These are phyloP conservation scores for Tympanopsis confertula DNA, from an alignment of 2,329 filamentous ascomycete genomes.

Conservation along the genomic window DNA sequence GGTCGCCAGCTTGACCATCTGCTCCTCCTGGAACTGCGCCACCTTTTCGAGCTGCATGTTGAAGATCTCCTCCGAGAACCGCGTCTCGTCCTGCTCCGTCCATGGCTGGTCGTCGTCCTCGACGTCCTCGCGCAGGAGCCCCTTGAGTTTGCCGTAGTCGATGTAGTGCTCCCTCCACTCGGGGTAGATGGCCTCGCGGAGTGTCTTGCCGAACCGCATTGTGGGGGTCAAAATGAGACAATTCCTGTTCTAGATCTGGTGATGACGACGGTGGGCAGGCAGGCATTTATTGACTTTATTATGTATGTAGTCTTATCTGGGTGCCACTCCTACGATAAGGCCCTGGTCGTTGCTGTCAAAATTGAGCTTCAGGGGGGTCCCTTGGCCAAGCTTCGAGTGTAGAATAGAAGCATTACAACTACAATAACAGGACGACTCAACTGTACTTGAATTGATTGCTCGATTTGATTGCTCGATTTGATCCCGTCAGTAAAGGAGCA, in stretches of 20 bases:
- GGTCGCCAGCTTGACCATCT: constrained; percentile 45
- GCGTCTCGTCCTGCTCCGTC: constrained; percentile 89
- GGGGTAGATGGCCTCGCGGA: constrained; percentile 66
- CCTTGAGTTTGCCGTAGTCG: constrained; percentile 88
- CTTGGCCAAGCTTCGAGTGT: too few species aligned
- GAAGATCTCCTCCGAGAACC: constrained; percentile 88
- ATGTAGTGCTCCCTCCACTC: constrained; percentile 93
- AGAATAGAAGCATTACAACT: too few species aligned
- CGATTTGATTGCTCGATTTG: too few species aligned
- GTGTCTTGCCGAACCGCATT: constrained; percentile 91
- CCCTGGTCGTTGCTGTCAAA: too few species aligned
- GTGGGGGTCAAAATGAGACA: constrained; percentile 10
- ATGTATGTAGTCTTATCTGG: too few species aligned
- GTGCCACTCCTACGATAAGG: too few species aligned
- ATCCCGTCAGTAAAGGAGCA: too few species aligned
- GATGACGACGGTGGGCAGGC: too few species aligned
- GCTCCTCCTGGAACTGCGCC: constrained; percentile 73
- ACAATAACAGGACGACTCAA: too few species aligned
- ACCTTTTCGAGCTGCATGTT: constrained; percentile 94
- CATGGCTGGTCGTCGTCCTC: constrained; percentile 57
- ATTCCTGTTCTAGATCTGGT: constrained; percentile 1
- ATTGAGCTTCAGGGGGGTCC: too few species aligned
- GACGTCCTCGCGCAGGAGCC: constrained; percentile 67
- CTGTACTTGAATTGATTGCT: too few species aligned
- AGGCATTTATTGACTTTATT: too few species aligned